Percentiles rank a stretch among this genome's conserved stretches.
These are phyloP conservation scores for Penicillium sp. DNA, from an alignment of 2,329 filamentous ascomycete genomes.

Conservation along the genomic window DNA sequence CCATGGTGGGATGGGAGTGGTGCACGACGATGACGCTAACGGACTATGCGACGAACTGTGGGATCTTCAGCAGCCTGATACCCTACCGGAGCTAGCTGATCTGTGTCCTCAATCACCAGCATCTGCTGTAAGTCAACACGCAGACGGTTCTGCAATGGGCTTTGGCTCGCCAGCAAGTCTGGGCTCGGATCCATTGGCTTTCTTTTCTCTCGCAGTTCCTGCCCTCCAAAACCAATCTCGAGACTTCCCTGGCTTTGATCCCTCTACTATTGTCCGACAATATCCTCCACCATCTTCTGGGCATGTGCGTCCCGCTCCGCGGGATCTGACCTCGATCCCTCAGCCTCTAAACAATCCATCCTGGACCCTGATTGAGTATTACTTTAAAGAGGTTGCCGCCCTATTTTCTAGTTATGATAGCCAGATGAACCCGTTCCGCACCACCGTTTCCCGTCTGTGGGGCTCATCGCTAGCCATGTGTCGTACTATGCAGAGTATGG, in stretches of 20 bases:
- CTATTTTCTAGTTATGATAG: constrained; percentile 70
- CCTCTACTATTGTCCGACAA: constrained; percentile 39
- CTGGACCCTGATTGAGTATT: constrained; percentile 65
- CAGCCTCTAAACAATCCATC: constrained; percentile 53
- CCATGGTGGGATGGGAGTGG: constrained; percentile 20
- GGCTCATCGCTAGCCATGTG: constrained; percentile 63
- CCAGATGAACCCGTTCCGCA: constrained; percentile 64
- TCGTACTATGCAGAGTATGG: constrained; percentile 68
- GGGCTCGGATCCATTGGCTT: constrained; percentile 27
- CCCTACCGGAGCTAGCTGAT: constrained; percentile 40
- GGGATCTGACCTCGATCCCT: constrained; percentile 42
- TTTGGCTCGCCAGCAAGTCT: constrained; percentile 27
- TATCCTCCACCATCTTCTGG: constrained; percentile 35
- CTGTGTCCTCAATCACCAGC: constrained; percentile 33
- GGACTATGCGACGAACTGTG: constrained; percentile 37
- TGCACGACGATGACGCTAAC: constrained; percentile 22
- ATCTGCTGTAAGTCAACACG: constrained; percentile 18
- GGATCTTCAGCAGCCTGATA: constrained; percentile 33
- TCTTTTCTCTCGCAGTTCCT: constrained; percentile 34
- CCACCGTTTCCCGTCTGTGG: constrained; percentile 62
- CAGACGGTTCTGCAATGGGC: constrained; percentile 24
- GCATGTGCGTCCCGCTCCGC: constrained; percentile 21
- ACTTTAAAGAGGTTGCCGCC: constrained; percentile 66
- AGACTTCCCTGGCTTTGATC: constrained; percentile 35
- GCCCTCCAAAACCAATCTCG: constrained; percentile 22